Evolutionary conservation across 768 basidiomycete species (phyloP).

Genomic region (Amanita molliuscula): DNA sequence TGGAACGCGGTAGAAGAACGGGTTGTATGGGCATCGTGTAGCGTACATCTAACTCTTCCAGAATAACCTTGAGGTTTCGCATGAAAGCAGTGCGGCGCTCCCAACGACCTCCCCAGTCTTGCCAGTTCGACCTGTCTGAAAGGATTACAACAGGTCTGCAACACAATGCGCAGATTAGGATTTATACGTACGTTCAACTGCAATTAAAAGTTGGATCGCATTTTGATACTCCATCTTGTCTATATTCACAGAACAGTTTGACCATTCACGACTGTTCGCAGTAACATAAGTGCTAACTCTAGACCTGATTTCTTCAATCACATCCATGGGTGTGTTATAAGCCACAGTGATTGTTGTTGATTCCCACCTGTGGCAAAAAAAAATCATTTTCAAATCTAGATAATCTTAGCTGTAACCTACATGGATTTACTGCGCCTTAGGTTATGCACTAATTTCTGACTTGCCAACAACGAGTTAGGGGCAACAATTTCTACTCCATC

Average conservation of each 20-base stretch:
- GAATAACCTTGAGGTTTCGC: constrained; percentile 56
- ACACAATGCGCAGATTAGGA: neutral
- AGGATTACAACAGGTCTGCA: constrained; percentile 1
- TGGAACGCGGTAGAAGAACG: constrained; percentile 35
- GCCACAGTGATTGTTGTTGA: constrained; percentile 54
- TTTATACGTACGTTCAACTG: constrained; percentile 54
- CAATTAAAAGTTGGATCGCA: constrained; percentile 52
- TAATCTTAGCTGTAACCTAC: constrained; percentile 24
- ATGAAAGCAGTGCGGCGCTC: constrained; percentile 65
- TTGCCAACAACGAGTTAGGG: constrained; percentile 63
- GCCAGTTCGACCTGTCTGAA: constrained; percentile 72
- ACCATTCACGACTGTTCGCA: constrained; percentile 68
- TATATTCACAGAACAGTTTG: constrained; percentile 50
- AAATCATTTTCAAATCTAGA: neutral
- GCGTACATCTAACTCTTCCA: constrained; percentile 66
- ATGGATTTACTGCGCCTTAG: constrained; percentile 66
- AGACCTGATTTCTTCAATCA: constrained; percentile 54
- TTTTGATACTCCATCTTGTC: constrained; percentile 78
- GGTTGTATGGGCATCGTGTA: constrained; percentile 72
- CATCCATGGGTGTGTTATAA: constrained; percentile 62
- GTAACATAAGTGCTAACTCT: constrained; percentile 50
- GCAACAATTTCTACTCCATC: constrained; percentile 76
- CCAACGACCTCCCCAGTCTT: constrained; percentile 81
- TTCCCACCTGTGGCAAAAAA: constrained; percentile 40
- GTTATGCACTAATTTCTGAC: constrained; percentile 70